Base-by-base conservation (phyloP, 179 eudicot genomes). In the Dionaea muscipula region DNA sequence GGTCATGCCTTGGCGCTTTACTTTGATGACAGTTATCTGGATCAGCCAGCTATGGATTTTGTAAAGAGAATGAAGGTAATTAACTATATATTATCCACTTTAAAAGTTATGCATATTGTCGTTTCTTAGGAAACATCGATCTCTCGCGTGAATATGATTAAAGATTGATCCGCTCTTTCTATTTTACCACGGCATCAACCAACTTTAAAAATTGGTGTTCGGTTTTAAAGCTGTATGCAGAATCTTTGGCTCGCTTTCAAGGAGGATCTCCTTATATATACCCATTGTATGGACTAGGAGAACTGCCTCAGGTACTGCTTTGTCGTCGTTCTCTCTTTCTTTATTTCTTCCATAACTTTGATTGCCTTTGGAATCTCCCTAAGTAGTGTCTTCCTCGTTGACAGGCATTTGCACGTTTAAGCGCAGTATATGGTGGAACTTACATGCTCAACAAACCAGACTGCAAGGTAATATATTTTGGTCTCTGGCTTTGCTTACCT, bases 381-480 rank as follows among this genome's bases (percentile, higher is more conserved):
- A 2, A 23, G 7, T 16, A 43, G 43, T 41, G 28, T 13, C 36
- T 16, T 9, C n/a, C 66, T 52, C 27, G 31, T 66, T 72, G 36
- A 23, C 68, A 85, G 95, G 95, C 81, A 53, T 85, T 85, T 70
- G 95, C 95, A 17, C 90, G 91, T 60, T 72, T 85, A 47, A 85
- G 95, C 68, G 95, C 91, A 4, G 95, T 83, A 47, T 85, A 85
- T 66, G 95, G 95, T 63, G 95, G 95, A 48, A 85, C 95, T 27
- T 85, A 85, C 76, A 85, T 85, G 95, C 80, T 85, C 48, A 80
- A 75, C 83, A 85, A 85, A 78, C 85, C 95, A 60, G 71, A 82
- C 31, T 85, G 91, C 51, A 63, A 76, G 84, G 95, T 85, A 76
- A 51, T 44, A 14, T 21, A 11, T 31, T 13, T 13, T 38, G 43